phyloP scores from a whole-genome alignment of 2,329 filamentous ascomycete species.

The Fusarium ramigenum region DNA sequence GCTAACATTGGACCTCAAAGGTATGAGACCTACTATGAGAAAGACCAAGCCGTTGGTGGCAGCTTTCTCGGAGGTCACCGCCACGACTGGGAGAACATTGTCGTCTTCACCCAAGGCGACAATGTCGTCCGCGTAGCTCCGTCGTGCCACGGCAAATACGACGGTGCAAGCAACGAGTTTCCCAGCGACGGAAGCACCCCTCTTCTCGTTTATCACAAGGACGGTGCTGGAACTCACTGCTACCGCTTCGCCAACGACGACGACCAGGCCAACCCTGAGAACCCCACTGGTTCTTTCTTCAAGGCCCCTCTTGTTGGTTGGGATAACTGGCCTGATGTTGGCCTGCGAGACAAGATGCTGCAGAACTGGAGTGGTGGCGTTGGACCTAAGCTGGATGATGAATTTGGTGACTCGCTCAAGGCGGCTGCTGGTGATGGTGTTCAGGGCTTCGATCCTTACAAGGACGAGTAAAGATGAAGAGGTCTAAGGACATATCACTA shows the following conservation, averaged over 20 bases:
- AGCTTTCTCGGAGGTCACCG: constrained; percentile 48
- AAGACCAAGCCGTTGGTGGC: constrained; percentile 51
- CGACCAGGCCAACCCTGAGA: constrained; percentile 40
- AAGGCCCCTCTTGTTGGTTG: constrained; percentile 42
- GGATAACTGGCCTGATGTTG: constrained; percentile 42
- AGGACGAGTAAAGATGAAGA: constrained; percentile 19
- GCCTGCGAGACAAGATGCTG: constrained; percentile 40
- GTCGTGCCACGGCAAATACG: constrained; percentile 43
- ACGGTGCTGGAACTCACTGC: constrained; percentile 43
- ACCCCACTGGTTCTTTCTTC: constrained; percentile 40
- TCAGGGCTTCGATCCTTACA: constrained; percentile 41
- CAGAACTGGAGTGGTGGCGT: constrained; percentile 42
- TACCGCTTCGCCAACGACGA: constrained; percentile 45
- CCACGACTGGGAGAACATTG: constrained; percentile 54
- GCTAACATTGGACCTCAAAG: background rate
- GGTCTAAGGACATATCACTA: background rate
- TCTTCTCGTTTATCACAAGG: constrained; percentile 46
- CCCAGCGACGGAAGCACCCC: constrained; percentile 32
- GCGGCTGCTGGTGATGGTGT: constrained; percentile 41
- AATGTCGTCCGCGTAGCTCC: constrained; percentile 42
- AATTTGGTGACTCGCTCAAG: constrained; percentile 38
- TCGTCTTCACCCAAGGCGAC: constrained; percentile 46
- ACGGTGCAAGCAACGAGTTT: constrained; percentile 36
- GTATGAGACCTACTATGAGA: constrained; percentile 55
- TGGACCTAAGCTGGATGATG: constrained; percentile 43